These are phyloP conservation scores for Emergomyces pasteurianus DNA, from an alignment of 2,329 filamentous ascomycete species.

Conservation along the genomic window DNA sequence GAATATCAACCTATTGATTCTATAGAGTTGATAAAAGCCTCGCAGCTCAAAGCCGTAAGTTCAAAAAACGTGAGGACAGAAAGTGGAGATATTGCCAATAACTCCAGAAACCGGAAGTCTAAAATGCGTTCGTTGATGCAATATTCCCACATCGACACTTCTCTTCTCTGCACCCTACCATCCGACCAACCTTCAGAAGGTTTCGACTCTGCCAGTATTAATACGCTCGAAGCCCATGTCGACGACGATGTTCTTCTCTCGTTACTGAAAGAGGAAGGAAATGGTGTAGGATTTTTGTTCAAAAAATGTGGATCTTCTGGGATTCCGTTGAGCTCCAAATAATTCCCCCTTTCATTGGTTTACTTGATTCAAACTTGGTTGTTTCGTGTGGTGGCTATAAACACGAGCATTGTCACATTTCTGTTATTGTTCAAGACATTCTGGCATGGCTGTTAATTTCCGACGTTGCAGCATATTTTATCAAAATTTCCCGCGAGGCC, in stretches of 20 bases:
- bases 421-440: not conserved
- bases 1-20: constrained; percentile 22
- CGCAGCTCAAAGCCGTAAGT: constrained; percentile 18
- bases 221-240: constrained; percentile 9
- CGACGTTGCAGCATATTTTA: not conserved
- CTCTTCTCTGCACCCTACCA: constrained; percentile 12
- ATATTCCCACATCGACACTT: constrained; percentile 33
- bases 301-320: constrained; percentile 18
- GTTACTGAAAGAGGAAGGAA: constrained; percentile 28
- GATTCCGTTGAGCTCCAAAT: not conserved
- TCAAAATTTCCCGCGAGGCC: not conserved
- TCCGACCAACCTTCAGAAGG: not conserved
- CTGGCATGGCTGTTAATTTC: not conserved
- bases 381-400: not conserved
- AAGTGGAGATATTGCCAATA: constrained; percentile 17
- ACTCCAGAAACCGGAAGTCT: constrained; percentile 17
- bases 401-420: not conserved
- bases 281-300: constrained; percentile 29
- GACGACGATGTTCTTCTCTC: constrained; percentile 19
- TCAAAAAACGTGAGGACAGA: constrained; percentile 8
- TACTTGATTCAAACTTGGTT: not conserved
- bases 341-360: not conserved
- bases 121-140: constrained; percentile 33
- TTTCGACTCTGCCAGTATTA: not conserved
- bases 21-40: constrained; percentile 28